These are phyloP conservation scores for Talaromyces stipitatus DNA, from an alignment of 495 filamentous ascomycete species.

Conservation along the genomic window DNA sequence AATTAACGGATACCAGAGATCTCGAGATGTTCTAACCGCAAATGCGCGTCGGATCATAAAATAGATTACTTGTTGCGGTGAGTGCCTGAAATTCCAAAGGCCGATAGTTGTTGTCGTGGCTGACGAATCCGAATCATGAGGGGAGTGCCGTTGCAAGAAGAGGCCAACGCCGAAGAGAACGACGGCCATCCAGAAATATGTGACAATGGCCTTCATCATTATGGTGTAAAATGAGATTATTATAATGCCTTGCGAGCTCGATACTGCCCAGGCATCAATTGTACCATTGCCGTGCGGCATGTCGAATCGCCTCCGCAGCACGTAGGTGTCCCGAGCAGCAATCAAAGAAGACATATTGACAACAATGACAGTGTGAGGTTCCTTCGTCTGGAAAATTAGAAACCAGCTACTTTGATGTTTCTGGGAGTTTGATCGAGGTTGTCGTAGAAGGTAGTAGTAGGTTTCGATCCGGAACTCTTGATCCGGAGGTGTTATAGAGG, in stretches of 20 bases:
- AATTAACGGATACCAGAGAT: conserved; percentile 8
- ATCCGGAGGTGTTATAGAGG: not conserved
- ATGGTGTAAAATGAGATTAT: conserved; percentile 13
- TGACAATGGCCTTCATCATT: conserved; percentile 10
- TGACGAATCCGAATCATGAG: conserved; percentile 7
- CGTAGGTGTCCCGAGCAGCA: not conserved
- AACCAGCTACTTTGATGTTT: not conserved
- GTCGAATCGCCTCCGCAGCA: conserved; percentile 6
- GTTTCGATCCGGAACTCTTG: not conserved
- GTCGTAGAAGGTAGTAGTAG: not conserved
- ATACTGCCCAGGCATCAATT: conserved; percentile 2
- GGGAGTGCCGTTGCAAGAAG: conserved; percentile 1
- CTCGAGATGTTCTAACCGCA: not conserved
- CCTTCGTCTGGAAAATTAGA: not conserved
- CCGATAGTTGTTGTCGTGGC: conserved; percentile 5
- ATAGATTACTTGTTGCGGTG: conserved; percentile 6
- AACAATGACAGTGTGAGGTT: not conserved
- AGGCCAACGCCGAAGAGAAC: conserved; percentile 10
- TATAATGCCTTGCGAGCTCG: conserved; percentile 4
- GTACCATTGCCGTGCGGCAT: conserved; percentile 7
- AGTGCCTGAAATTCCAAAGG: conserved; percentile 12
- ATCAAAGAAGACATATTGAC: not conserved
- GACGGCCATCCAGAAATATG: conserved; percentile 9
- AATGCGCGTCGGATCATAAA: not conserved
- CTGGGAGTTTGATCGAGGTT: not conserved